These are phyloP conservation scores for Cephalotrichum gorgonifer DNA, from an alignment of 2,329 filamentous ascomycete species.

Conservation along the genomic window DNA sequence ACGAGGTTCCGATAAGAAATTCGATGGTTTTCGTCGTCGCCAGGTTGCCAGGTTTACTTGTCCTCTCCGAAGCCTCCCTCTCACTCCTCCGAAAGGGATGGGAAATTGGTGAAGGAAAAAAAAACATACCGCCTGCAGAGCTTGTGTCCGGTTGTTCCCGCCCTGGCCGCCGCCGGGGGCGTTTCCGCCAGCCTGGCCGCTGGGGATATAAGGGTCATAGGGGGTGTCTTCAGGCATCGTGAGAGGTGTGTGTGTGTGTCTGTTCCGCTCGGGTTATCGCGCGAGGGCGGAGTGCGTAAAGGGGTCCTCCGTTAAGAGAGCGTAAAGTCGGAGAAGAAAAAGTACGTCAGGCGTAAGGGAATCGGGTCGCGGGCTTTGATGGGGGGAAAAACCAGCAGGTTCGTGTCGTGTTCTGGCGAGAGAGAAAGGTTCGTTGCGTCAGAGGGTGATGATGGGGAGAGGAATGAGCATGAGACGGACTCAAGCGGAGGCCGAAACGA, in stretches of 20 bases:
- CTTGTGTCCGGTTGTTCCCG: slow-evolving; percentile 44
- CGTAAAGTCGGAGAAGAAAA: no score
- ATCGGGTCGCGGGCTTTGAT: slow-evolving; percentile 1
- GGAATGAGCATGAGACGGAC: not conserved
- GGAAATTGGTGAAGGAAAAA: not conserved
- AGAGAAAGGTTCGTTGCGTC: not conserved
- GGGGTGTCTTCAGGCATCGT: slow-evolving; percentile 51
- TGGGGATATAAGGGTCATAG: slow-evolving; percentile 85
- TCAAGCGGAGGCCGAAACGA: slow-evolving; percentile 3
- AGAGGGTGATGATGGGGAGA: not conserved
- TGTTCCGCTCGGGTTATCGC: not conserved
- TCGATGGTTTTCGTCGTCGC: no score
- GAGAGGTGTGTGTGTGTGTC: no score
- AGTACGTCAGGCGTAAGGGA: not conserved
- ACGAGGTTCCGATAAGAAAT: no score
- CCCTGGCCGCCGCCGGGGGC: slow-evolving; percentile 20
- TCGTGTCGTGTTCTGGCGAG: not conserved
- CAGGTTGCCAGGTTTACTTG: not conserved
- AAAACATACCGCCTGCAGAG: slow-evolving; percentile 71
- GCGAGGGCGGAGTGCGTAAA: no score
- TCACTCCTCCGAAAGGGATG: not conserved
- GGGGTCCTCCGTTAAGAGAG: no score
- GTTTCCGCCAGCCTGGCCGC: slow-evolving; percentile 40
- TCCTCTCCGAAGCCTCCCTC: not conserved
- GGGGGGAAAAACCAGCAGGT: not conserved